Percentiles rank a stretch among this genome's conserved stretches.
Evolutionary conservation across 768 basidiomycete species (phyloP).

Genomic region (Neoboletus brunneissimus): DNA sequence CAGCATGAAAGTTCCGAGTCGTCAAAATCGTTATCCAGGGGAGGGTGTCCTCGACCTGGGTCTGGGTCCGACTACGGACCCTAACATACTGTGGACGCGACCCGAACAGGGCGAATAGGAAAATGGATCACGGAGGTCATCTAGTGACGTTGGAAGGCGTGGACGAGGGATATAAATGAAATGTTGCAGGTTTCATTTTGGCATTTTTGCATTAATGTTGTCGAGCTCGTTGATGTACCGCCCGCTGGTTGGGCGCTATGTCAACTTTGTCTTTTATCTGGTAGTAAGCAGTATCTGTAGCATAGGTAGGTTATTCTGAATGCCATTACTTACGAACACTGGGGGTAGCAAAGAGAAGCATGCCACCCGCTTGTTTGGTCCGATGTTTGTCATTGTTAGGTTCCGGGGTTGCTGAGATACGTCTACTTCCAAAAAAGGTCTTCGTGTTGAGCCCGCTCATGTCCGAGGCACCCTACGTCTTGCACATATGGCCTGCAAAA

Average conservation of each 20-base stretch:
- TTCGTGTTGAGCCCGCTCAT: conserved; percentile 7
- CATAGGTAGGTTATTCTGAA: background rate
- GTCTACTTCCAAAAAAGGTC: background rate
- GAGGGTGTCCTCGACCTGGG: conserved; percentile 16
- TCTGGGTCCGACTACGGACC: background rate
- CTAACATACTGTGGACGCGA: background rate
- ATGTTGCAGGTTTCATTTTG: background rate
- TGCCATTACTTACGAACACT: background rate
- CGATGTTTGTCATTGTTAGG: conserved; percentile 20
- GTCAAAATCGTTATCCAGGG: conserved; percentile 9
- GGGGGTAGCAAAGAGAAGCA: background rate
- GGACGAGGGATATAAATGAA: background rate
- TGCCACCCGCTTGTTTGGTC: background rate
- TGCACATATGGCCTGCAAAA: conserved; percentile 70
- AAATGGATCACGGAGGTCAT: background rate
- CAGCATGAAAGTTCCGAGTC: conserved; percentile 4
- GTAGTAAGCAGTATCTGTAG: background rate
- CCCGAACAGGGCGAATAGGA: background rate
- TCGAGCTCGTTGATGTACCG: background rate
- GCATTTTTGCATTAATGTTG: background rate
- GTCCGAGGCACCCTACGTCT: conserved; percentile 22
- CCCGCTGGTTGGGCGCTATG: background rate
- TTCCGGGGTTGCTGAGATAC: conserved; percentile 5
- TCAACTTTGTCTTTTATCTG: background rate
- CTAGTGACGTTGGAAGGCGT: background rate